phyloP scores from a whole-genome alignment of 768 basidiomycete genomes.

The Suillus paluster region DNA sequence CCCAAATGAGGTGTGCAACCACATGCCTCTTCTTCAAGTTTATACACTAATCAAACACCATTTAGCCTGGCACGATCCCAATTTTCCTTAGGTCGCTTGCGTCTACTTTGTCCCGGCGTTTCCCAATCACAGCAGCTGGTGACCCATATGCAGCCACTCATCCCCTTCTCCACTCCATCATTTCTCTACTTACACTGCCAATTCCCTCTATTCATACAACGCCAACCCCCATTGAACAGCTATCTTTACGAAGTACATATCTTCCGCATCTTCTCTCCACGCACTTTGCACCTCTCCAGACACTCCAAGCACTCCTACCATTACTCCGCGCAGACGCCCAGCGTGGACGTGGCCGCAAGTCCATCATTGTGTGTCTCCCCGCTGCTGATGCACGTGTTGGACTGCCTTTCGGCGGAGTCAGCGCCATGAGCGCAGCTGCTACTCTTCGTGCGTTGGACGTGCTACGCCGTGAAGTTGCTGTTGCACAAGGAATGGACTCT shows the following conservation, averaged over 20 bases:
- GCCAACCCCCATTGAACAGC: slow-evolving; percentile 70
- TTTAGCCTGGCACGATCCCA: slow-evolving; percentile 70
- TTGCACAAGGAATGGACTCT: slow-evolving; percentile 63
- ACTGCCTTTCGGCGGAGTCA: slow-evolving; percentile 64
- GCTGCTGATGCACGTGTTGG: slow-evolving; percentile 75
- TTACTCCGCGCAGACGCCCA: slow-evolving; percentile 72
- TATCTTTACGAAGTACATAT: slow-evolving; percentile 65
- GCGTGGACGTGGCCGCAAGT: slow-evolving; percentile 44
- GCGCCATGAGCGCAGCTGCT: slow-evolving; percentile 77
- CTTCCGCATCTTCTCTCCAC: slow-evolving; percentile 74
- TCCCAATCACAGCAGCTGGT: slow-evolving; percentile 77
- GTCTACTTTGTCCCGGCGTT: slow-evolving; percentile 79
- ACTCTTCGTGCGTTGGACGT: slow-evolving; percentile 75
- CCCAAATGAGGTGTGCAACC: slow-evolving; percentile 64
- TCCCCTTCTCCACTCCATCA: slow-evolving; percentile 76
- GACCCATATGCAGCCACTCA: slow-evolving; percentile 79
- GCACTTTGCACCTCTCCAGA: slow-evolving; percentile 77
- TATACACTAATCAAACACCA: slow-evolving; percentile 14
- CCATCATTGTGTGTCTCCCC: slow-evolving; percentile 77
- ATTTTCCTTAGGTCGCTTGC: slow-evolving; percentile 82
- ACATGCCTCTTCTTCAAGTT: not conserved
- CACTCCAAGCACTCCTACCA: slow-evolving; percentile 77
- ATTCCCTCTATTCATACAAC: slow-evolving; percentile 38
- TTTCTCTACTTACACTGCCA: slow-evolving; percentile 73
- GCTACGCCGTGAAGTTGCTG: slow-evolving; percentile 73